A percentile compares a stretch with the other conserved stretches of the same genome.
Conservation (phyloP, 192 early-diverging fungal species). For the Geosiphon pyriformis region DNA sequence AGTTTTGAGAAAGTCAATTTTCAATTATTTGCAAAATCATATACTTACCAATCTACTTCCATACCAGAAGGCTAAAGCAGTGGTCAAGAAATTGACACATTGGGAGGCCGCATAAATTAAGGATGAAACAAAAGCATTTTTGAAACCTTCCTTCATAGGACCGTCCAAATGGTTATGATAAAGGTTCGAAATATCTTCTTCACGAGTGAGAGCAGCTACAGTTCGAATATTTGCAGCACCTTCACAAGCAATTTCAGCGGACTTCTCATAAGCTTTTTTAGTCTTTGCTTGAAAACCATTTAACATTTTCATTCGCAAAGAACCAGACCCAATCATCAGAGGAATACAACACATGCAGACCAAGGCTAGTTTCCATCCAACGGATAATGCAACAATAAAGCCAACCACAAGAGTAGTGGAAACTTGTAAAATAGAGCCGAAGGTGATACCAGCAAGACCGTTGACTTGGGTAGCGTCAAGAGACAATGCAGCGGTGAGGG, state of each 20-base stretch:
- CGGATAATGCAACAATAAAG: constrained; percentile 42
- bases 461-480: constrained; percentile 55
- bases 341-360: constrained; percentile 64
- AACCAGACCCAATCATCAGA: constrained; percentile 55
- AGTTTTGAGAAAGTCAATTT: constrained; percentile 38
- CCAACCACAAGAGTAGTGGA: constrained; percentile 19
- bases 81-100: constrained; percentile 39
- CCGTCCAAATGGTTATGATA: constrained; percentile 37
- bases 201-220: constrained; percentile 57
- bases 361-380: constrained; percentile 56
- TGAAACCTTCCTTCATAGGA: constrained; percentile 38
- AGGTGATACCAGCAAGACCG: constrained; percentile 24
- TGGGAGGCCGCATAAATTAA: constrained; percentile 45
- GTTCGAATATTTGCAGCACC: constrained; percentile 71
- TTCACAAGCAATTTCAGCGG: constrained; percentile 67
- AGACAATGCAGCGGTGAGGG: constrained; percentile 62
- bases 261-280: constrained; percentile 60
- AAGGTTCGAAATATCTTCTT: constrained; percentile 39
- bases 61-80: constrained; percentile 45
- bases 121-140: constrained; percentile 30
- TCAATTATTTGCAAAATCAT: constrained; percentile 33
- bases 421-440: constrained; percentile 29
- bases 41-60: constrained; percentile 44
- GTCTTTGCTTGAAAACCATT: constrained; percentile 45
- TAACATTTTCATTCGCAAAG: constrained; percentile 51